Base-by-base conservation (phyloP, 441 rosid species). In the Daphne laureola region DNA sequence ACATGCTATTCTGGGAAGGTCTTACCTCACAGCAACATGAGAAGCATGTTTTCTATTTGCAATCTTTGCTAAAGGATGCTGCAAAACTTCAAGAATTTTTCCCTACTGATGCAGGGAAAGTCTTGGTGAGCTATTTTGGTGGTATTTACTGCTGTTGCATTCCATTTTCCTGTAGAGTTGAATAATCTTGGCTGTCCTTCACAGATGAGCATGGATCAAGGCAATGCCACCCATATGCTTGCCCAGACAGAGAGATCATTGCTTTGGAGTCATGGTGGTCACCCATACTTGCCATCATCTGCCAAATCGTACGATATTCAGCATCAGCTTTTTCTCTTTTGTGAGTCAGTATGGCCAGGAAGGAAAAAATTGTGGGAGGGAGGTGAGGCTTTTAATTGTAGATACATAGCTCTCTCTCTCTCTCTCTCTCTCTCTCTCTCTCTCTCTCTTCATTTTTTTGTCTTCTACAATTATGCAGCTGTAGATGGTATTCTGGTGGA, bases 261-360 rank as follows among this genome's bases (percentile, higher is more conserved):
- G 79, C 78, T 94, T 35, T 94, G 97, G 99, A 74, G 78, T 73
- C 74, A 84, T 70, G 97, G 96, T 16, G 99, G 99, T 59, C 99
- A 90, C 77, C 97, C 99, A 41, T 67, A 74, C 55, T 66, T 76
- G 53, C 96, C 97, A 43, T 64, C 72, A 50, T 82, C 88, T 59
- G 70, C 77, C 42, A 66, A 77, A 43, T 54, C 87, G 58, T 82
- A 70, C 77, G 35, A 62, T 57, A 67, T 72, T 59, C 94, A 83
- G 76, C 77, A 70, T 35, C 69, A 74, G 54, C 72, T 94, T 71
- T 62, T 80, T 27, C 69, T 72, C 62, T 70, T 81, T 17, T 90
- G 90, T 63, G 75, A 80, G 44, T 67, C 68, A 57, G 66, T 90
- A 62, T 94, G 95, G 97, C 85, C 79, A 47, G 49, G 72, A 52